Evolutionary conservation across 1,284 basidiomycete species (phyloP).

Genomic region (Rhodotorula sp.): DNA sequence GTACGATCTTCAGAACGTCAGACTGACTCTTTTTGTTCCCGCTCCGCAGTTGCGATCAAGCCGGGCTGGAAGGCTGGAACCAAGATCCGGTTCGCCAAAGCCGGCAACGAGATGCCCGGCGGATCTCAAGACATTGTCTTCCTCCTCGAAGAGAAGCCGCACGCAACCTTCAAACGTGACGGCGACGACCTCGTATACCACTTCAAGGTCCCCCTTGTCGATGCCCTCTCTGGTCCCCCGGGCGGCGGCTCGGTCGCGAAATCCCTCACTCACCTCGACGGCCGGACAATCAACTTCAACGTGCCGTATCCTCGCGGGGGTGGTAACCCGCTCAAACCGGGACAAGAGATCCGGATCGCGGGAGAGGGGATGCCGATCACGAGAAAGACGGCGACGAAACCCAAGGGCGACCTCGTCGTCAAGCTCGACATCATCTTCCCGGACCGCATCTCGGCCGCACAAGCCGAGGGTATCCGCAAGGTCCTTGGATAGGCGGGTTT

Average conservation of each 20-base stretch:
- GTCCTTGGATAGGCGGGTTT: constrained; percentile 52
- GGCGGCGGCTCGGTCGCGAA: constrained; percentile 26
- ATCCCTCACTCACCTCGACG: constrained; percentile 61
- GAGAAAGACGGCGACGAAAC: constrained; percentile 67
- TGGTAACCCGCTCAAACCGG: constrained; percentile 63
- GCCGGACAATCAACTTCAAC: constrained; percentile 66
- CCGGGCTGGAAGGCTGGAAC: constrained; percentile 71
- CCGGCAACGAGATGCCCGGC: constrained; percentile 76
- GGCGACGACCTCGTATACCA: constrained; percentile 72
- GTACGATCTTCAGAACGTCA: background rate
- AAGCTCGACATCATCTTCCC: constrained; percentile 85
- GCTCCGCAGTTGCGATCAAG: constrained; percentile 61
- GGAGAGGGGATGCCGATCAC: constrained; percentile 85
- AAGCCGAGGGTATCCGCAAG: constrained; percentile 76
- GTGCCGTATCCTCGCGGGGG: constrained; percentile 55
- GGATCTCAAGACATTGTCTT: constrained; percentile 75
- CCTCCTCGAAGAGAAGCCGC: constrained; percentile 80
- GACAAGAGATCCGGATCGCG: constrained; percentile 64
- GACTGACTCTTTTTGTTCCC: background rate
- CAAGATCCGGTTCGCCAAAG: constrained; percentile 80
- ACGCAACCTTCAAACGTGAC: constrained; percentile 69
- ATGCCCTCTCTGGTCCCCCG: constrained; percentile 66
- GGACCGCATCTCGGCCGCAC: constrained; percentile 63
- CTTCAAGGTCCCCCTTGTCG: constrained; percentile 70
- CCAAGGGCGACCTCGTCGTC: constrained; percentile 78